Conservation (phyloP, 495 filamentous ascomycete genomes). For the Viridothelium virens region DNA sequence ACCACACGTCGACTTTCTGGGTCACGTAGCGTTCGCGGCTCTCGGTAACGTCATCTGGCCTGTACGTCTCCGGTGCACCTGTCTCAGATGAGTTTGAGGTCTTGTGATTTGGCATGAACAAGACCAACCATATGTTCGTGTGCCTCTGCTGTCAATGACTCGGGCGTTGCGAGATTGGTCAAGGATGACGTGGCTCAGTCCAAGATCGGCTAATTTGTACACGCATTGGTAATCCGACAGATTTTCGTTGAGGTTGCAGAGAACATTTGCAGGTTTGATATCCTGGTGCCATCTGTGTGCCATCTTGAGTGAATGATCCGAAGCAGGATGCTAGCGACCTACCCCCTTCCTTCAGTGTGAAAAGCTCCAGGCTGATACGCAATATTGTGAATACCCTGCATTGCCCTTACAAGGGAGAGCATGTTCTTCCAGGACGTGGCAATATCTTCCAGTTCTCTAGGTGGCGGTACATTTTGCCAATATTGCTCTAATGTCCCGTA, state of each 20-base stretch:
- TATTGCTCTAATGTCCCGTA: neutral
- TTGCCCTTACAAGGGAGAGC: neutral
- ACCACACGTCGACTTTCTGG: slow-evolving; percentile 8
- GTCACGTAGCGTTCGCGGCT: neutral
- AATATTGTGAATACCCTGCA: neutral
- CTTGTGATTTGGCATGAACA: neutral
- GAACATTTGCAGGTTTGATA: neutral
- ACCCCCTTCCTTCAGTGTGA: neutral
- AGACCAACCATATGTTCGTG: slow-evolving; percentile 1
- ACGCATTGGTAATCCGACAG: neutral
- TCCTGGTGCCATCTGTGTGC: neutral
- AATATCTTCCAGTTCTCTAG: neutral
- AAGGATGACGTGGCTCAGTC: neutral
- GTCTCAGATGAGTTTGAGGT: neutral
- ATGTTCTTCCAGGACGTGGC: neutral
- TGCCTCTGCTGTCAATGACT: neutral
- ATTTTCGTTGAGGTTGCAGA: neutral
- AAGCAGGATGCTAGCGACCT: neutral
- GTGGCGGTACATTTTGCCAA: neutral
- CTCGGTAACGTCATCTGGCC: neutral
- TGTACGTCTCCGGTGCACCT: neutral
- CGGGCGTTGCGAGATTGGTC: neutral
- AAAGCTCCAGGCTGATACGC: neutral
- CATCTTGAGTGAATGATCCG: neutral
- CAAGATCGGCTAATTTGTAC: slow-evolving; percentile 9